phyloP scores from a whole-genome alignment of 345 rosid genomes.

The Lagerstroemia speciosa region DNA sequence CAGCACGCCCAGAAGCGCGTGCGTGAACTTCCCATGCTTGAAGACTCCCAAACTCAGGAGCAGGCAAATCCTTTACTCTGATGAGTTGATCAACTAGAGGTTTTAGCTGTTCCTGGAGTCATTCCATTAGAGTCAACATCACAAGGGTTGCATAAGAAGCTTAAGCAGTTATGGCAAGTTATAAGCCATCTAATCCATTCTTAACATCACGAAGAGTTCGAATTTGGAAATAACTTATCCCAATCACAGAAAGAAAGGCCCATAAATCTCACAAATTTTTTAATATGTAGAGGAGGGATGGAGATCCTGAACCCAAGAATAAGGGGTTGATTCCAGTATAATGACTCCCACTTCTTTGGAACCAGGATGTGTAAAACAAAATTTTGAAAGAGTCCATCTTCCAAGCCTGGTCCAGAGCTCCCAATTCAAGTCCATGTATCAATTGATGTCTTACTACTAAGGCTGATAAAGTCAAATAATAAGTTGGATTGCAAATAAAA shows the following conservation, averaged over 20 bases:
- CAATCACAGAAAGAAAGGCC: neutral
- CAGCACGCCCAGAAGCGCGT: conserved; percentile 48
- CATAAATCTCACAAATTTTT: neutral
- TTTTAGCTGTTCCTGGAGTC: conserved; percentile 62
- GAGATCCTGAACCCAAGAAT: no score
- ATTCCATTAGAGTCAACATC: conserved; percentile 8
- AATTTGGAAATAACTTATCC: no score
- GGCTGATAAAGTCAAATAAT: neutral
- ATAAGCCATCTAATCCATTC: neutral
- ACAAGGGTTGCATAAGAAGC: neutral
- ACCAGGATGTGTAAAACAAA: neutral
- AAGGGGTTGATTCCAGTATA: neutral
- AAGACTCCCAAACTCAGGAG: conserved; percentile 69
- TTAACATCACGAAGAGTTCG: no score
- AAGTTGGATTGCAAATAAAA: neutral
- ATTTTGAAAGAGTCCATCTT: neutral
- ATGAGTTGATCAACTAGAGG: conserved; percentile 65
- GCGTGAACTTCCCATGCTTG: conserved; percentile 92
- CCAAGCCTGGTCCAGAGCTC: neutral
- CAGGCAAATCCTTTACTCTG: conserved; percentile 68
- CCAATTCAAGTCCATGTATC: neutral
- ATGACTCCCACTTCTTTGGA: neutral
- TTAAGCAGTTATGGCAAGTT: neutral
- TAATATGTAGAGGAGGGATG: no score
- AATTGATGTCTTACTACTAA: neutral